Percentiles rank a stretch among this genome's conserved stretches.
These are phyloP conservation scores for Talaromyces atroroseus DNA, from an alignment of 2,329 filamentous ascomycete species.

Conservation along the genomic window DNA sequence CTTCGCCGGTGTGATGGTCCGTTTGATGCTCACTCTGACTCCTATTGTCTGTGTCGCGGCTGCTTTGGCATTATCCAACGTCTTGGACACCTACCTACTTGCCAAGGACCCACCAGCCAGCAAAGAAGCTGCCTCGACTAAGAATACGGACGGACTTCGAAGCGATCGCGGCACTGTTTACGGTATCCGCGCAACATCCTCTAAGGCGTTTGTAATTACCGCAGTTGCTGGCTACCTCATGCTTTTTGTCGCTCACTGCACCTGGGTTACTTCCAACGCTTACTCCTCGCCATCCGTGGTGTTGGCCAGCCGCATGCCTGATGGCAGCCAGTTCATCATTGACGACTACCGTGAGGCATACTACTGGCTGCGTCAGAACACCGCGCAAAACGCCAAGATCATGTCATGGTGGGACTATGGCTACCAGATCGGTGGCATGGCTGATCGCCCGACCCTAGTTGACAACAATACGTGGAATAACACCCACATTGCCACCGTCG, in stretches of 20 bases:
- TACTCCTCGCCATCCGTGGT: conserved; percentile 98
- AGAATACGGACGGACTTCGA: conserved; percentile 50
- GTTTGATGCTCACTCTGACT: conserved; percentile 94
- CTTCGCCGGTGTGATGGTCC: conserved; percentile 98
- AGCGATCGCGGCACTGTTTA: conserved; percentile 68
- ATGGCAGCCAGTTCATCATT: conserved; percentile 96
- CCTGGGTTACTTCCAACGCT: conserved; percentile 98
- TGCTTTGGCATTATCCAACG: conserved; percentile 78
- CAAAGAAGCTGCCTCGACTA: conserved; percentile 43
- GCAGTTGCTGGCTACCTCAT: conserved; percentile 74
- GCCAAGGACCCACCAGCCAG: conserved; percentile 50
- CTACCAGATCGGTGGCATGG: conserved; percentile 99
- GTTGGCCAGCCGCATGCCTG: conserved; percentile 81
- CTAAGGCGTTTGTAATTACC: conserved; percentile 71
- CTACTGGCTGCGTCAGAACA: conserved; percentile 99
- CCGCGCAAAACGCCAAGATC: conserved; percentile 87
- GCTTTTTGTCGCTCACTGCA: conserved; percentile 94
- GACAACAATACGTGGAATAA: conserved; percentile 99
- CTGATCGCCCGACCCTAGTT: conserved; percentile 89
- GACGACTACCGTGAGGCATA: conserved; percentile 99
- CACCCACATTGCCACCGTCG: conserved; percentile 97
- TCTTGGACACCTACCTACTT: conserved; percentile 80
- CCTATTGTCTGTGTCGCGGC: conserved; percentile 94
- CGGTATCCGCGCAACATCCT: conserved; percentile 75
- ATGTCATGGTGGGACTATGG: conserved; percentile 99